Conservation (phyloP, 805 yeast genomes). For the Saturnispora sanitii region DNA sequence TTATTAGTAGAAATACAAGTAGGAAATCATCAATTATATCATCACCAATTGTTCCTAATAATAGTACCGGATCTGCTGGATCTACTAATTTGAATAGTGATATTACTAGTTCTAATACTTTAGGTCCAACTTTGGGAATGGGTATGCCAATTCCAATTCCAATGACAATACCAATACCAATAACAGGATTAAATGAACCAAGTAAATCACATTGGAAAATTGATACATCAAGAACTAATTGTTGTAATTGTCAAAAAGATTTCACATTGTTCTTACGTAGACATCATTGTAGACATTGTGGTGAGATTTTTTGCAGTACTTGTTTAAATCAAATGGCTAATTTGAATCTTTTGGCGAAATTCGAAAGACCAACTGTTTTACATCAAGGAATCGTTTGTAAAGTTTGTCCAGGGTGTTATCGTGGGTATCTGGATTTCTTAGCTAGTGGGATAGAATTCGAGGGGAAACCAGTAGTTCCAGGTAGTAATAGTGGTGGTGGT, state of each 20-base stretch:
- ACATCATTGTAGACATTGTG: conserved; percentile 47
- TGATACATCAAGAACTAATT: conserved; percentile 29
- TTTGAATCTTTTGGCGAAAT: conserved; percentile 28
- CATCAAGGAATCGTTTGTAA: conserved; percentile 17
- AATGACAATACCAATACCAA: conserved; percentile 4
- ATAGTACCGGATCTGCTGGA: too few relatives aligned
- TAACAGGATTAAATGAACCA: conserved; percentile 30
- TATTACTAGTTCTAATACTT: too few relatives aligned
- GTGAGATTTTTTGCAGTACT: conserved; percentile 34
- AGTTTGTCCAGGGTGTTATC: conserved; percentile 22
- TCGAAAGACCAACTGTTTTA: conserved; percentile 20
- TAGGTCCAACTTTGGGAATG: too few relatives aligned
- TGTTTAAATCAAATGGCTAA: conserved; percentile 25
- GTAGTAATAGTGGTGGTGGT: neutral
- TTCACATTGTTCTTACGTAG: conserved; percentile 27
- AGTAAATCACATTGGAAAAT: conserved; percentile 46
- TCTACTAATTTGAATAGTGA: too few relatives aligned
- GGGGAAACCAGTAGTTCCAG: conserved; percentile 7
- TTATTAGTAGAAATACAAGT: too few relatives aligned
- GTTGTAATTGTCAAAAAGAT: conserved; percentile 24
- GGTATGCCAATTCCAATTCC: too few relatives aligned
- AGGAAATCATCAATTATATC: too few relatives aligned
- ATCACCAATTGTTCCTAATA: too few relatives aligned
- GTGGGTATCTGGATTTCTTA: conserved; percentile 20
- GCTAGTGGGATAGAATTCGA: conserved; percentile 21